Evolutionary conservation across 2,329 filamentous ascomycete genomes (phyloP), one percentile per base, ranked within the genome.

Genomic region (Alternaria infectoria): DNA sequence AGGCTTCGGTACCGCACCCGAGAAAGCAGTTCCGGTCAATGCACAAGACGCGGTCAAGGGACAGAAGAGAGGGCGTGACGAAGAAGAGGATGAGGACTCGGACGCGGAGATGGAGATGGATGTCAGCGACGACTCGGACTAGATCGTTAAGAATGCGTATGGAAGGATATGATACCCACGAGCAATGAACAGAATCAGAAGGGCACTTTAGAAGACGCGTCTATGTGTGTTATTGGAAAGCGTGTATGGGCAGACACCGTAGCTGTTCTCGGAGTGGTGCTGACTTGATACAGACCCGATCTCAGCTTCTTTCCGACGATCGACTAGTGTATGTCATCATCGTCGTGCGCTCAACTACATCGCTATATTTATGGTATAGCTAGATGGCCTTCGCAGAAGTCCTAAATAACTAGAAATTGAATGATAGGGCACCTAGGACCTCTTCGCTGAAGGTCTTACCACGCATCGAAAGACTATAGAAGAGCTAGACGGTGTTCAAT

Each of bases 111-210:
- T 88, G 54, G 83, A 84, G 21, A 88, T 88, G 86, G 86, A 91
- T 69, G 90, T 93, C 72, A 91, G 89, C 62, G 91, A 93, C 74
- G 91, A 95, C 75, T 87, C 85, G 70, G 73, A 75, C 46, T 75
- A 64, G 66, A 60, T 26, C 12, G n/a, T 9, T 3, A 30, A 21
- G 26, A 51, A 2, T 15, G 51, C 30, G 28, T 23, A 46, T 52
- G 45, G 46, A 57, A 36, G 45, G 55, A 62, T 32, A 61, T 61
- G 66, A 67, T 70, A 70, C 68, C 66, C 68, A 67, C 51, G 55
- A 64, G 52, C 55, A 62, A 57, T 50, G 56, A 56, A 59, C 15
- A 49, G 45, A 46, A 51, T 46, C 47, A 28, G 17, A 19, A 23
- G 58, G 28, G 54, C 55, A 49, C 49, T 32, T 44, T 32, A 50